Base-by-base conservation (phyloP, 1,284 basidiomycete genomes). In the Coniferiporia sulphurascens region DNA sequence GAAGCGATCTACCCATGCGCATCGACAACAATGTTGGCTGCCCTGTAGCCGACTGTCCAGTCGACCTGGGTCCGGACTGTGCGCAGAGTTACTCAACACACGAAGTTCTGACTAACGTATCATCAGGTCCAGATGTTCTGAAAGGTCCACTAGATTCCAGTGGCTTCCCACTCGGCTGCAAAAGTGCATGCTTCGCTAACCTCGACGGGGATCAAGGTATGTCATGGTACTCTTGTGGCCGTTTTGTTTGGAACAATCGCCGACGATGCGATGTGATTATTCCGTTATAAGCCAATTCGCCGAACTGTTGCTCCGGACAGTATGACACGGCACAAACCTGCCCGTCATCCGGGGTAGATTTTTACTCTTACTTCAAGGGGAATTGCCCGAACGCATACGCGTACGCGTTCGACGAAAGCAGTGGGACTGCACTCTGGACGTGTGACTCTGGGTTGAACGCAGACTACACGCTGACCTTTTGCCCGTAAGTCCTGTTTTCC, bases 381-480 rank as follows among this genome's bases (percentile, higher is more conserved):
- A 74, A 71, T 60, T 85, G 82, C 70, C 81, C 79, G 7, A 77
- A 78, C 59, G 72, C 80, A 0, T 85, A 85, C 63, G 82, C 75
- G 2, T 85, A 84, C 63, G 79, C 82, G 4, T 85, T 72, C 63
- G 83, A 84, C 63, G 82, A 85, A 65, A 68, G 73, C 4, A 78
- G 74, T 63, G 76, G 74, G 1, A 81, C 78, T n/a, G 82, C 81
- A 5, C 72, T 85, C 32, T 81, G 72, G 71, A 81, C 75, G 1
- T 84, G 83, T 67, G 62, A 72, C 52, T 72, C 76, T 13, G 56
- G 62, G 27, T 66, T 68, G 48, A 73, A 70, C 13, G 77, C 81
- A 2, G 76, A 80, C 61, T 84, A 83, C 64, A 83, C 80, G 22
- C 52, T 83, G 44, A 83, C 80, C 7, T 83, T 83, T 72, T 84